A percentile compares a stretch with the other conserved stretches of the same genome.
These are phyloP conservation scores for Fusarium napiforme DNA, from an alignment of 2,329 filamentous ascomycete species.

Conservation along the genomic window DNA sequence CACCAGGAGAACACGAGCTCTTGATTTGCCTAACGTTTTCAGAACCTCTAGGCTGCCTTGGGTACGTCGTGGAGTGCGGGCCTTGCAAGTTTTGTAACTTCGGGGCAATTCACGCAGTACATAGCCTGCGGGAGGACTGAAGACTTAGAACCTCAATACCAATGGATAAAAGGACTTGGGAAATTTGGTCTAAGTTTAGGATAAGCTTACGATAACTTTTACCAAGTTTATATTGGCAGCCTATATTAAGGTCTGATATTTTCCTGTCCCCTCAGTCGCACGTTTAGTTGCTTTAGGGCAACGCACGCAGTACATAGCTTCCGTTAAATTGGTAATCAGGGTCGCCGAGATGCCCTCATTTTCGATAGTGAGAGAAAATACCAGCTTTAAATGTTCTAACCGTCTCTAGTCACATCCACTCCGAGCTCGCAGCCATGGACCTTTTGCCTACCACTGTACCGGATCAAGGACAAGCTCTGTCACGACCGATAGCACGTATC, in stretches of 20 bases:
- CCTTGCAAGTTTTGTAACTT: no score
- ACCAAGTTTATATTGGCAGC: no score
- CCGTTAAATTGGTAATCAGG: background rate
- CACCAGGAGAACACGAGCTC: background rate
- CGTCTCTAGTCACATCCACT: accelerated
- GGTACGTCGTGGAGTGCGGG: background rate
- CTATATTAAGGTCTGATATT: no score
- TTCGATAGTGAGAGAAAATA: accelerated
- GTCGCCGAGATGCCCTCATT: no score
- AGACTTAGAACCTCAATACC: no score
- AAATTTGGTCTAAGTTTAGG: no score
- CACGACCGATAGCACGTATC: accelerated
- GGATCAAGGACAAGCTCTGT: background rate
- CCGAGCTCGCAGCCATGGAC: background rate
- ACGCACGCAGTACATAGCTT: background rate
- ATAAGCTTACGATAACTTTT: no score
- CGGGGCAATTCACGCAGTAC: no score
- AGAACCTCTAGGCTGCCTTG: background rate
- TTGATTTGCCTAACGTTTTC: background rate
- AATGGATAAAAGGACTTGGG: no score
- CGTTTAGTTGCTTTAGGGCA: no score
- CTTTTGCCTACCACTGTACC: accelerated
- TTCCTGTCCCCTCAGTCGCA: no score
- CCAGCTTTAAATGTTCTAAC: background rate
- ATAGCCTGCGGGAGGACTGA: no score